phyloP scores from a whole-genome alignment of 2,329 filamentous ascomycete genomes.

The Exophiala alcalophila region DNA sequence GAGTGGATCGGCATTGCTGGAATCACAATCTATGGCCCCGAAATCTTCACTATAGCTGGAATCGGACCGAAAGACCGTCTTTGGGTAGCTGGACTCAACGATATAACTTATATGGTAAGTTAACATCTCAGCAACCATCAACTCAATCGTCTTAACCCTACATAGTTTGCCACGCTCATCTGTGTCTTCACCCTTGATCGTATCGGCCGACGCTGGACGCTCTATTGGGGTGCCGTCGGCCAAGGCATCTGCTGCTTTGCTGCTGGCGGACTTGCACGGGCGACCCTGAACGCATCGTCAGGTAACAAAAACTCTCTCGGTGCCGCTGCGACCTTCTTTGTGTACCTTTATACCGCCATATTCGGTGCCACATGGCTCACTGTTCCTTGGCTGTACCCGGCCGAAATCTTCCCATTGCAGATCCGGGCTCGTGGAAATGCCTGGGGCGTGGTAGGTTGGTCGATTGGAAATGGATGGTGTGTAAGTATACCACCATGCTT shows the following conservation, averaged over 20 bases:
- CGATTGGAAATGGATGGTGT: constrained; percentile 69
- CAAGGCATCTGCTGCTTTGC: constrained; percentile 67
- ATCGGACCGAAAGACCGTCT: constrained; percentile 34
- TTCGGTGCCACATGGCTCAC: constrained; percentile 62
- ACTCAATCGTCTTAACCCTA: neutral
- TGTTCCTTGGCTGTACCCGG: constrained; percentile 63
- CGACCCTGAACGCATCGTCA: constrained; percentile 48
- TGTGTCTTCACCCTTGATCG: constrained; percentile 68
- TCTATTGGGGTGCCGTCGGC: constrained; percentile 65
- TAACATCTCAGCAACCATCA: neutral
- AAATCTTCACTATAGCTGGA: constrained; percentile 66
- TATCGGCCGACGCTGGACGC: constrained; percentile 66
- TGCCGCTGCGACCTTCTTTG: constrained; percentile 59
- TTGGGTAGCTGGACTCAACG: constrained; percentile 62
- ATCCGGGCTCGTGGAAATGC: constrained; percentile 72
- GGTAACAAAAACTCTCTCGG: constrained; percentile 55
- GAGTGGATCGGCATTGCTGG: constrained; percentile 66
- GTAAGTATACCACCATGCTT: constrained; percentile 25
- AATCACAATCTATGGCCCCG: constrained; percentile 59
- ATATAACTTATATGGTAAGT: constrained; percentile 52
- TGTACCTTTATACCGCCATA: constrained; percentile 65
- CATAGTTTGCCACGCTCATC: constrained; percentile 54
- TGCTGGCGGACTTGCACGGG: constrained; percentile 59
- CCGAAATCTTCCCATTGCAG: constrained; percentile 70
- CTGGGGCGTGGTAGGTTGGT: constrained; percentile 74